Conservation (phyloP, 129 eudicot species). For the Mikania micrantha region DNA sequence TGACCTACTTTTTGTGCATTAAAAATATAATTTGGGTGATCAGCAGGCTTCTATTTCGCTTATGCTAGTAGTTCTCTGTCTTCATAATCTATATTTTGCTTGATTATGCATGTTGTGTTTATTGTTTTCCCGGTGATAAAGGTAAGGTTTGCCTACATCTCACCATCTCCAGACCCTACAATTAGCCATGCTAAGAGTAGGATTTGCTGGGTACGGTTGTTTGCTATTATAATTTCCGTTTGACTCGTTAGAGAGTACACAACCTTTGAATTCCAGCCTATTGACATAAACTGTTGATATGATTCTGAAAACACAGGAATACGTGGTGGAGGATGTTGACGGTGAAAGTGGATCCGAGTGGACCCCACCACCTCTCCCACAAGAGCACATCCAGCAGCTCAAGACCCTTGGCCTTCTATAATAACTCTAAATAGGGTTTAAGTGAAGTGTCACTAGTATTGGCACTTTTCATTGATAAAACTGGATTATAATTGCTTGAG, state of each 20-base stretch:
- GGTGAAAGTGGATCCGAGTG: slow-evolving; percentile 78
- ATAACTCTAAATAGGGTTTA: slow-evolving; percentile 8
- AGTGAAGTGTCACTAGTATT: slow-evolving; percentile 10
- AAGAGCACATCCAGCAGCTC: slow-evolving; percentile 84
- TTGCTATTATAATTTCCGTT: too few relatives aligned
- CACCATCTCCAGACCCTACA: too few relatives aligned
- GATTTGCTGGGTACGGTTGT: too few relatives aligned
- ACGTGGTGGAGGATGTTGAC: slow-evolving; percentile 96
- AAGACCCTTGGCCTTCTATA: slow-evolving; percentile 55
- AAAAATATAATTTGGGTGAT: not conserved
- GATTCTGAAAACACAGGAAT: slow-evolving; percentile 45
- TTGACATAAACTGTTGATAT: slow-evolving; percentile 6
- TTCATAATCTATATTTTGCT: too few relatives aligned
- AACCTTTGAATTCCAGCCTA: not conserved
- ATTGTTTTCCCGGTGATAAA: too few relatives aligned
- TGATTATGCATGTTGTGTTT: too few relatives aligned
- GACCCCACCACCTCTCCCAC: slow-evolving; percentile 84
- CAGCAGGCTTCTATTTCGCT: too few relatives aligned
- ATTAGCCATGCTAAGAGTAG: too few relatives aligned
- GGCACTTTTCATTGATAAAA: slow-evolving; percentile 8
- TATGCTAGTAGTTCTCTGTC: too few relatives aligned
- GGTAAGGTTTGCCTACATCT: too few relatives aligned
- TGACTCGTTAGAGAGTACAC: too few relatives aligned
- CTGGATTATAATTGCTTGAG: slow-evolving; percentile 14
- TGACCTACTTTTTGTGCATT: not conserved